Conservation (phyloP, 2,329 filamentous ascomycete genomes). For the Neophaeococcomyces aloes region DNA sequence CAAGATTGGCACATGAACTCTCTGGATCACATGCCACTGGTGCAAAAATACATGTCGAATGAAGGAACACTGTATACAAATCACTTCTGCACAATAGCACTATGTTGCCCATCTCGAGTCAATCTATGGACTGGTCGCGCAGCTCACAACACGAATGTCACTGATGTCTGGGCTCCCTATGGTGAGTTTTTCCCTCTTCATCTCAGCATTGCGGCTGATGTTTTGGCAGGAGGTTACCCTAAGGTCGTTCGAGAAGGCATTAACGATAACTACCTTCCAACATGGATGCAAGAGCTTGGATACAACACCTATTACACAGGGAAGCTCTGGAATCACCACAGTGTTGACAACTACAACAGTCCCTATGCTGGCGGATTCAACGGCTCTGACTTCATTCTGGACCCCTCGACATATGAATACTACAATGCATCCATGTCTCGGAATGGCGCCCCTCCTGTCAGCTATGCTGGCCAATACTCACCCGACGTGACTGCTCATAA, state of each 20-base stretch:
- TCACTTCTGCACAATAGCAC: slow-evolving; percentile 53
- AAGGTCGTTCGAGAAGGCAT: slow-evolving; percentile 56
- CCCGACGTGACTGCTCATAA: slow-evolving; percentile 50
- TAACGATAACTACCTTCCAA: slow-evolving; percentile 56
- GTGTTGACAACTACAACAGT: slow-evolving; percentile 49
- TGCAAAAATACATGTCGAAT: slow-evolving; percentile 44
- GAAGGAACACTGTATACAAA: slow-evolving; percentile 49
- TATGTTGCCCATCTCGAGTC: slow-evolving; percentile 57
- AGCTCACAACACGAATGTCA: slow-evolving; percentile 61
- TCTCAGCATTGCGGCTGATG: not conserved
- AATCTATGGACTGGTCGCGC: slow-evolving; percentile 53
- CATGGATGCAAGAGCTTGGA: slow-evolving; percentile 59
- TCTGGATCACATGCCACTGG: slow-evolving; percentile 47
- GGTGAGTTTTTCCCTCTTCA: not conserved
- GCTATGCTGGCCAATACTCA: slow-evolving; percentile 44
- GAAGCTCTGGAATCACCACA: slow-evolving; percentile 60
- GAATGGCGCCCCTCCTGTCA: slow-evolving; percentile 46
- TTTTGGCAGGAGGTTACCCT: slow-evolving; percentile 43
- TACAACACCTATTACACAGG: slow-evolving; percentile 58
- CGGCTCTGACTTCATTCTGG: slow-evolving; percentile 47
- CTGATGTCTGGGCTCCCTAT: slow-evolving; percentile 31
- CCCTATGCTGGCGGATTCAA: slow-evolving; percentile 51
- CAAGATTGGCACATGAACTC: slow-evolving; percentile 54
- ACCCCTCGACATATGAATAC: slow-evolving; percentile 58
- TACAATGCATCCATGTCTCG: slow-evolving; percentile 51